Percentiles rank a stretch among this genome's conserved stretches.
Evolutionary conservation across 768 basidiomycete genomes (phyloP).

Genomic region (Aureoboletus auriporus): DNA sequence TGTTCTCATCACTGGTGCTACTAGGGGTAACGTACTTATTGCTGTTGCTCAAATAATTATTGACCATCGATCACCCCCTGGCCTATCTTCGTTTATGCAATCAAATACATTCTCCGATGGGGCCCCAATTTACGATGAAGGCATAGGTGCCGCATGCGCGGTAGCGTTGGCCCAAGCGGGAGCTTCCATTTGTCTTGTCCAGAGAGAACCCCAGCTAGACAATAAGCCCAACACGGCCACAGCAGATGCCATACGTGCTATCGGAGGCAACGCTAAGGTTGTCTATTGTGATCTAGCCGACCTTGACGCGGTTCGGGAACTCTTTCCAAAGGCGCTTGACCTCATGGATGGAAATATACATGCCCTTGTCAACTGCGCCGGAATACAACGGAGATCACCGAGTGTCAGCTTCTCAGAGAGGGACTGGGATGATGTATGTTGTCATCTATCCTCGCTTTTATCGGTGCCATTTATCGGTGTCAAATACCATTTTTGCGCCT

Average conservation of each 20-base stretch:
- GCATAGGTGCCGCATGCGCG: slow-evolving; percentile 54
- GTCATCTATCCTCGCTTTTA: slow-evolving; percentile 14
- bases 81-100: slow-evolving; percentile 11
- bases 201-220: slow-evolving; percentile 39
- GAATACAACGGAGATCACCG: slow-evolving; percentile 55
- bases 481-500: slow-evolving; percentile 4
- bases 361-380: slow-evolving; percentile 67
- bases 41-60: slow-evolving; percentile 13
- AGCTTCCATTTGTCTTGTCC: slow-evolving; percentile 45
- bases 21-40: slow-evolving; percentile 53
- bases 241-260: slow-evolving; percentile 32
- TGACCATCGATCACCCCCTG: slow-evolving; percentile 7
- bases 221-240: slow-evolving; percentile 34
- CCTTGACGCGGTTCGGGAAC: slow-evolving; percentile 42
- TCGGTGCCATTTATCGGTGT: slow-evolving; percentile 15
- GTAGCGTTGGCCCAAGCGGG: slow-evolving; percentile 53
- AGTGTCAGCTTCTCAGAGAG: slow-evolving; percentile 61
- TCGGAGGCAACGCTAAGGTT: slow-evolving; percentile 36
- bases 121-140: slow-evolving; percentile 27
- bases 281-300: slow-evolving; percentile 57
- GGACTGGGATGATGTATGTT: slow-evolving; percentile 69
- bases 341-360: slow-evolving; percentile 52
- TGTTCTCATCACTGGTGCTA: slow-evolving; percentile 77
- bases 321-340: slow-evolving; percentile 48
- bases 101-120: slow-evolving; percentile 7